A percentile compares a stretch with the other conserved stretches of the same genome.
Conservation (phyloP, 192 early-diverging fungal species). For the Diversispora epigaea region DNA sequence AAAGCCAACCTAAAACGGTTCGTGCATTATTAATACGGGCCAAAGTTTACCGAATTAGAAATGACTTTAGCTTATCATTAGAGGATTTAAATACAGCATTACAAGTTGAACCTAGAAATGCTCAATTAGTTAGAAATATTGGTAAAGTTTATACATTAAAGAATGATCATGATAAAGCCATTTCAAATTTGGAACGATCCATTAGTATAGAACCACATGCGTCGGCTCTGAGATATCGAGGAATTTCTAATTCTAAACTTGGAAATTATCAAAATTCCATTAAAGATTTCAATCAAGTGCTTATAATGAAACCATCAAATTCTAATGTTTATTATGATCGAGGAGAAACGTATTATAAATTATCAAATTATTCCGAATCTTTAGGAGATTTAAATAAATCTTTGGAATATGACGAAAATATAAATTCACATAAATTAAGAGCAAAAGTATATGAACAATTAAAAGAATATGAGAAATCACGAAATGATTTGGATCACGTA, state of each 20-base stretch:
- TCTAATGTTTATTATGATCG: background rate
- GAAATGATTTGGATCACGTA: background rate
- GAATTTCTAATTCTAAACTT: background rate
- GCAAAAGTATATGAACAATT: slow-evolving; percentile 1
- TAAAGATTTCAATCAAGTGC: slow-evolving; percentile 14
- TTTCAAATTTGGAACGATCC: background rate
- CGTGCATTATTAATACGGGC: background rate
- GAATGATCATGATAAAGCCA: background rate
- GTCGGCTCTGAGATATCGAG: slow-evolving; percentile 5
- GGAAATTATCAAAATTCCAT: slow-evolving; percentile 7
- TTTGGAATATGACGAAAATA: slow-evolving; percentile 5
- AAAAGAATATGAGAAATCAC: background rate
- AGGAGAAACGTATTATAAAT: background rate
- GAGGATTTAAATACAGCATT: background rate
- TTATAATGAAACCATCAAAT: background rate
- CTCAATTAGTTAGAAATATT: background rate
- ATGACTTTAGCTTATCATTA: background rate
- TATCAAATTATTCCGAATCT: background rate
- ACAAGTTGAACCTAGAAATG: background rate
- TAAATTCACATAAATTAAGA: background rate
- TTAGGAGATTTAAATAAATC: slow-evolving; percentile 23
- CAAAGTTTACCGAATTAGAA: slow-evolving; percentile 2
- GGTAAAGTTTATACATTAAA: slow-evolving; percentile 13
- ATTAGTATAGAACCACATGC: background rate
- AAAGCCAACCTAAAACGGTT: background rate